Evolutionary conservation across 805 yeast species (phyloP), one percentile per base, ranked within the genome.

Genomic region (Yamadazyma tumulicola): DNA sequence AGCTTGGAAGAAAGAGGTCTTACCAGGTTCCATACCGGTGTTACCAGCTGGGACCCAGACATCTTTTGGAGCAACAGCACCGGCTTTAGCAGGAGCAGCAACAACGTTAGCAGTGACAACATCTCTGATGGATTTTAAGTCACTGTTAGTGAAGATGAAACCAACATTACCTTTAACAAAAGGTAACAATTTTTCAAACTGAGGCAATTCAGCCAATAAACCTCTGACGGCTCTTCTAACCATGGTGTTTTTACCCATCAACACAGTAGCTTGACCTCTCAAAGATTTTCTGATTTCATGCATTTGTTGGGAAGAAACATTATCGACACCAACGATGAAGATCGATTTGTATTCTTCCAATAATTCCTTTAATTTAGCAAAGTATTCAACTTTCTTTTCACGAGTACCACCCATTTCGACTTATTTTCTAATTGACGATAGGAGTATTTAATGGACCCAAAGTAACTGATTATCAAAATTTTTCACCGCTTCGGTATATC

Each of bases 11-110:
- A 93, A 93, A 68, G 98, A 93, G 65, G 99, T 93, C 87, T 93
- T 93, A 84, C 97, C 97, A 74, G 99, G 99, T 79, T 93, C 98
- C 95, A 93, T 89, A 85, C 97, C 97, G 59, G 99, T 93, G 96
- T 93, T 93, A 74, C 95, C 94, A 60, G 97, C 97, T 68, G 95
- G 95, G 56, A 93, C 84, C 83, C 81, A 87, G 63, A 93, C 97
- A 66, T 91, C 97, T 69, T 70, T 83, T 71, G 97, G 97, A 62
- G 99, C 97, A 66, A 87, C 67, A 64, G 97, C 97, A 87, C 98
- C 98, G 51, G 98, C 94, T 77, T 89, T 89, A 64, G 99, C 99
- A 74, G 99, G 99, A 63, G 99, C 99, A 67, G 96, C 96, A 68
- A 93, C 97, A 74, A 84, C 89, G 89, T 93, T 93, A 61, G 84